Evolutionary conservation across 2,329 filamentous ascomycete genomes (phyloP).

Genomic region (Diaporthe ilicicola): DNA sequence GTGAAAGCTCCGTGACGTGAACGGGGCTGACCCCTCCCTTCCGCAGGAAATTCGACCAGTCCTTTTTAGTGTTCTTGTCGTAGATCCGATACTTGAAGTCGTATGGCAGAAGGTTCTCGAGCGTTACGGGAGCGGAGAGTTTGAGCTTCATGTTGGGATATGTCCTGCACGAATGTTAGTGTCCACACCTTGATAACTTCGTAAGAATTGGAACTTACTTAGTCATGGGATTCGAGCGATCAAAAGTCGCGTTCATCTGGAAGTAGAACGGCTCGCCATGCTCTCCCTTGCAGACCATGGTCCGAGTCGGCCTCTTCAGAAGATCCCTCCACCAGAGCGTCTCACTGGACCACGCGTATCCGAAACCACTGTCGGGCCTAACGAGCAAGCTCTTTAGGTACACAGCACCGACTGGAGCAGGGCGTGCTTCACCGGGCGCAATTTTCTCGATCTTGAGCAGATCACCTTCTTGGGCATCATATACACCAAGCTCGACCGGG

Average conservation of each 20-base stretch:
- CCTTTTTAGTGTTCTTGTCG: conserved; percentile 97
- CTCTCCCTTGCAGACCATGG: conserved; percentile 88
- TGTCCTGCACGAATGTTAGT: conserved; percentile 59
- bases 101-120: conserved; percentile 94
- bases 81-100: conserved; percentile 99
- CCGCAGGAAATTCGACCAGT: conserved; percentile 97
- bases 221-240: conserved; percentile 83
- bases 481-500: conserved; percentile 91
- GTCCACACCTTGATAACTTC: too few relatives aligned
- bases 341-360: conserved; percentile 93
- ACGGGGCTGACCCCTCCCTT: conserved; percentile 98
- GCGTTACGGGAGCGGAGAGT: conserved; percentile 88
- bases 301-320: conserved; percentile 82
- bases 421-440: conserved; percentile 86
- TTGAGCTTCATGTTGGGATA: conserved; percentile 97
- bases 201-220: conserved; percentile 55
- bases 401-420: conserved; percentile 90
- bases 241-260: conserved; percentile 87
- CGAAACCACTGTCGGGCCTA: conserved; percentile 93
- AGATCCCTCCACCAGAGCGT: conserved; percentile 93
- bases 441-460: conserved; percentile 98
- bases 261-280: conserved; percentile 94
- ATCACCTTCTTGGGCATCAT: conserved; percentile 85
- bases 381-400: conserved; percentile 89
- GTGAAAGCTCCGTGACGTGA: conserved; percentile 95